Base-by-base conservation (phyloP, 2,329 filamentous ascomycete species). In the Elsinoe fawcettii region DNA sequence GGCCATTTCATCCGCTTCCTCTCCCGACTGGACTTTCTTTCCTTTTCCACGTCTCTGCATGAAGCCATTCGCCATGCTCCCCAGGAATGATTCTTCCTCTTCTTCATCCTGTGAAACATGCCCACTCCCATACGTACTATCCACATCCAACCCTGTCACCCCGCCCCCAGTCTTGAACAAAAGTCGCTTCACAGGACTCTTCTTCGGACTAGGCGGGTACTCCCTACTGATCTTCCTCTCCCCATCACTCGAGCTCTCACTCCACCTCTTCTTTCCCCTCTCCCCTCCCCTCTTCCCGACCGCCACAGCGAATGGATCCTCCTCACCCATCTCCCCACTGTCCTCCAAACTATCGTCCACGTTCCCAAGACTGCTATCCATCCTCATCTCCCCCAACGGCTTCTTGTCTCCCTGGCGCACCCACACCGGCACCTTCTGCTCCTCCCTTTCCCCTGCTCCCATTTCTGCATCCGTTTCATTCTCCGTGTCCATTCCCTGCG, bases 361-460 rank as follows among this genome's bases (percentile, higher is more conserved):
- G n/a, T 39, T 39, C 1, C 54, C 22, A 8, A 36, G n/a, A 36
- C 36, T 23, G 12, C 12, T 18, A 20, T 55, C 53, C 9, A 56
- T 32, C 11, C 41, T 27, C 54, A 56, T 27, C 41, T 56, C 54
- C 14, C 54, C 54, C 54, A 56, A 36, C 2, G 54, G 54, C 54
- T 16, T 36, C 30, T 41, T 25, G 7, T 41, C 23, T 11, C 54
- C 54, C 6, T 47, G n/a, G 5, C 54, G 23, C 8, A 56, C 36
- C 54, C 54, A 56, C 20, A 39, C 22, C 5, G 54, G 43, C 7
- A 27, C 18, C 30, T 56, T 56, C 5, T 37, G 54, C 41, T 56
- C 54, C 27, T 30, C 27, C 27, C 27, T 30, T 5, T 9, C 27
- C 14, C 22, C 30, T n/a, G n/a, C n/a, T 4, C 32, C 20, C 32